Evolutionary conservation across 495 filamentous ascomycete species (phyloP).

Genomic region (Penicillium maclennaniae): DNA sequence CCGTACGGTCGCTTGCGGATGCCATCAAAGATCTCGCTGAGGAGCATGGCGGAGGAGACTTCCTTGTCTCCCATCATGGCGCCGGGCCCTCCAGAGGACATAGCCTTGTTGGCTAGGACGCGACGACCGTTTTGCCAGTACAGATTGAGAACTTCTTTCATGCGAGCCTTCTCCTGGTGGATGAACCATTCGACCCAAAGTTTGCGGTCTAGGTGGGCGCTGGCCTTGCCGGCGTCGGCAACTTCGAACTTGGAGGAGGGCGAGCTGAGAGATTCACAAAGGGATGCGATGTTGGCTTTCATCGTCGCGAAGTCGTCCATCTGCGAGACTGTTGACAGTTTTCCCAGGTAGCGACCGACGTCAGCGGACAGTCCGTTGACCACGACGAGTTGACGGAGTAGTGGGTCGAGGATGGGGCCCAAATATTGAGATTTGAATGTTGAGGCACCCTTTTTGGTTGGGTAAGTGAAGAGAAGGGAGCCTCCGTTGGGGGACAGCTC

Average conservation of each 20-base stretch:
- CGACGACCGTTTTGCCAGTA: slow-evolving; percentile 54
- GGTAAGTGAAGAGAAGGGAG: slow-evolving; percentile 65
- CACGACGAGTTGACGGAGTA: slow-evolving; percentile 62
- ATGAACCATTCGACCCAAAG: slow-evolving; percentile 70
- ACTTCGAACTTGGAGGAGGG: slow-evolving; percentile 45
- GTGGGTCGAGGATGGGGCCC: slow-evolving; percentile 62
- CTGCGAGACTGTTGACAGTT: slow-evolving; percentile 52
- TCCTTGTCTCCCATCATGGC: slow-evolving; percentile 38
- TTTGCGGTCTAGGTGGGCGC: slow-evolving; percentile 51
- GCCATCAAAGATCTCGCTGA: slow-evolving; percentile 62
- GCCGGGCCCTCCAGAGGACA: slow-evolving; percentile 30
- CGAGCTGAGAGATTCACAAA: slow-evolving; percentile 45
- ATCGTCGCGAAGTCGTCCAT: slow-evolving; percentile 59
- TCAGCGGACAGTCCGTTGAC: slow-evolving; percentile 60
- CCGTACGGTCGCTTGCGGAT: slow-evolving; percentile 49
- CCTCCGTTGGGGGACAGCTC: slow-evolving; percentile 61
- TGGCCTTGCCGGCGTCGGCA: slow-evolving; percentile 49
- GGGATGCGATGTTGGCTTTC: slow-evolving; percentile 44
- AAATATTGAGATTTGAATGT: slow-evolving; percentile 65
- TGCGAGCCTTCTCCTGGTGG: slow-evolving; percentile 64
- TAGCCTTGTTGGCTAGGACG: slow-evolving; percentile 33
- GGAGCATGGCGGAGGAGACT: slow-evolving; percentile 50
- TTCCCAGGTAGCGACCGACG: slow-evolving; percentile 53
- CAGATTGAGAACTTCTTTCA: slow-evolving; percentile 55
- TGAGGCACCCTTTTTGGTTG: slow-evolving; percentile 57